Evolutionary conservation across 164 flowering plant genomes (phyloP), one percentile per base, ranked within the genome.

Genomic region (Piper betle): DNA sequence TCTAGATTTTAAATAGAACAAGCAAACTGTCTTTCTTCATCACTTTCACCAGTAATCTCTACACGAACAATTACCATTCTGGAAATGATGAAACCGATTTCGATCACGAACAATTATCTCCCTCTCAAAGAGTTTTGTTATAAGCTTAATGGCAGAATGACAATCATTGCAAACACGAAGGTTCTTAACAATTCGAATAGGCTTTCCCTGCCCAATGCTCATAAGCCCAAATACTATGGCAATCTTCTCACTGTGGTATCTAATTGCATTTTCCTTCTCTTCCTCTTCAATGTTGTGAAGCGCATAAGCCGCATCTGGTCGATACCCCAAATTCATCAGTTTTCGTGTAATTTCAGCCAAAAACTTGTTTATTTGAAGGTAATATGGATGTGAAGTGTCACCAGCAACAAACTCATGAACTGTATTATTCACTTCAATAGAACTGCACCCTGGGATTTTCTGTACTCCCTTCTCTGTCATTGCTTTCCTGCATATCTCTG

Each of bases 151-250:
- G 53, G 65, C 65, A 33, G 70, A 64, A 65, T 73, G 75, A 57
- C 77, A 73, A 62, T 77, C 75, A 60, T 40, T 41, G 37, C 80
- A 77, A 38, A 72, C 60, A 52, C 77, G 62, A 46, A 74, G 77
- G 54, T 77, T 77, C 62, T 77, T 77, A 64, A 74, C 77, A 61
- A 74, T 75, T 52, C 75, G 66, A 56, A 77, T 67, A 15, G 69
- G 46, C 61, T 62, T 64, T 33, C 75, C 80, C 16, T 64, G 66
- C 5, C 70, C 64, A 13, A 67, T 69, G 58, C 69, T 74, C 74
- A 77, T 71, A 52, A 77, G 58, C 62, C 75, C 80, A 66, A 74
- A 77, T 62, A 75, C 81, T 50, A 78, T 67, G 25, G 79, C 81
- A 50, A 75, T 65, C 54, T 70, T 73, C 74, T 78, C 81, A 25